These are phyloP conservation scores for Leccinum broughii DNA, from an alignment of 768 basidiomycete genomes.

Conservation along the genomic window DNA sequence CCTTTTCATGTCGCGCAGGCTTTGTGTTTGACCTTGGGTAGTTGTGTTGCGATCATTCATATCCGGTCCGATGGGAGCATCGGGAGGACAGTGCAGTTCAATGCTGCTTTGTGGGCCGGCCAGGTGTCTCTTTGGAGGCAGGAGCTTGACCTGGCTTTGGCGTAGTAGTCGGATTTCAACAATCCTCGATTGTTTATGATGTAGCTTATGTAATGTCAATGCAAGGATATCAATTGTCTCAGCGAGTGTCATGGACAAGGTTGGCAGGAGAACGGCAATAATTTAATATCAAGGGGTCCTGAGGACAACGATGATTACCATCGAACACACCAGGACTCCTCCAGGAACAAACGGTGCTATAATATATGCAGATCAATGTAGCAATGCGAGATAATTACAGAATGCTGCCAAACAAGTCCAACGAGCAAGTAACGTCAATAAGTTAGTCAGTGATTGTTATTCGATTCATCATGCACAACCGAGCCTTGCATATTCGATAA, in stretches of 20 bases:
- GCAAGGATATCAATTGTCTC: constrained; percentile 2
- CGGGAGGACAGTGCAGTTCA: constrained; percentile 18
- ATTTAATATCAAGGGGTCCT: neutral
- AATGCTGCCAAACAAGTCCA: neutral
- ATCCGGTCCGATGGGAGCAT: constrained; percentile 24
- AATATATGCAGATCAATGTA: constrained; percentile 1
- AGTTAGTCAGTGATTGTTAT: constrained; percentile 7
- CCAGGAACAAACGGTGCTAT: neutral
- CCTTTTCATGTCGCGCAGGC: constrained; percentile 26
- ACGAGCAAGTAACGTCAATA: constrained; percentile 3
- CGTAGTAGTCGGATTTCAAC: constrained; percentile 76
- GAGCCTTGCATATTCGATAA: constrained; percentile 1
- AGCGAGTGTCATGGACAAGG: neutral
- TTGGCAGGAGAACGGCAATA: neutral
- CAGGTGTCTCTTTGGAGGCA: constrained; percentile 27
- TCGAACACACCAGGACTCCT: neutral
- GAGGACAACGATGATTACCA: neutral
- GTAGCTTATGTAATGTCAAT: constrained; percentile 19
- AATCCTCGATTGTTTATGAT: constrained; percentile 49
- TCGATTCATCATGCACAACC: constrained; percentile 6
- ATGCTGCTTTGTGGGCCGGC: constrained; percentile 27
- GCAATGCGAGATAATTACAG: neutral
- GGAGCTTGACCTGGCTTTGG: constrained; percentile 33
- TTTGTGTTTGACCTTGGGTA: constrained; percentile 55
- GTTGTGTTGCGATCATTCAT: constrained; percentile 42